A percentile compares a stretch with the other conserved stretches of the same genome.
Evolutionary conservation across 306 rosid species (phyloP).

Genomic region (Lotus japonicus): DNA sequence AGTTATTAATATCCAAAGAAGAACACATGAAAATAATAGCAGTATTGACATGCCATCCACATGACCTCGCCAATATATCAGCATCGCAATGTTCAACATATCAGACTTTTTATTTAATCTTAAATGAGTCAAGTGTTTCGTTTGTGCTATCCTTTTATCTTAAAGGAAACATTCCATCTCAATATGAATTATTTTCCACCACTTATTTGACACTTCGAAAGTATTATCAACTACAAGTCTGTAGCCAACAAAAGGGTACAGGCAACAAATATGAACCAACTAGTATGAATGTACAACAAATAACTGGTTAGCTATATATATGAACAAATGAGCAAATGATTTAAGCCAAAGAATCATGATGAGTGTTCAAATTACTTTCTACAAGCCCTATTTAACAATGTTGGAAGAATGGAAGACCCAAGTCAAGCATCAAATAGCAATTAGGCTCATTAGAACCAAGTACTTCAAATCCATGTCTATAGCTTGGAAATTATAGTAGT

Average conservation of each 20-base stretch:
- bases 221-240: conserved; percentile 7
- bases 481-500: conserved; percentile 39
- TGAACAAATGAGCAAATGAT: conserved; percentile 29
- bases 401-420: not conserved
- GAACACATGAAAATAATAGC: not conserved
- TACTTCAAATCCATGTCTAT: not conserved
- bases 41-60: not conserved
- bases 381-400: conserved; percentile 22
- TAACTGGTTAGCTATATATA: conserved; percentile 30
- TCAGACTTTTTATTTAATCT: not conserved
- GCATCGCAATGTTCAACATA: not conserved
- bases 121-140: not conserved
- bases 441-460: conserved; percentile 14
- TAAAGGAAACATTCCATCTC: conserved; percentile 7
- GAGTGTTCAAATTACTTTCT: conserved; percentile 30
- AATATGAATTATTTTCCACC: not conserved
- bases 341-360: conserved; percentile 35
- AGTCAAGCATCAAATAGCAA: conserved; percentile 12
- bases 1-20: not conserved
- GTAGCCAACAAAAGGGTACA: conserved; percentile 17
- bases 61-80: not conserved
- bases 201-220: conserved; percentile 26
- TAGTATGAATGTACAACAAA: conserved; percentile 34
- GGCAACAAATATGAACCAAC: conserved; percentile 15
- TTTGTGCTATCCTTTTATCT: not conserved